Evolutionary conservation across 495 filamentous ascomycete species (phyloP), one percentile per base, ranked within the genome.

Genomic region (Parmelia sp.): DNA sequence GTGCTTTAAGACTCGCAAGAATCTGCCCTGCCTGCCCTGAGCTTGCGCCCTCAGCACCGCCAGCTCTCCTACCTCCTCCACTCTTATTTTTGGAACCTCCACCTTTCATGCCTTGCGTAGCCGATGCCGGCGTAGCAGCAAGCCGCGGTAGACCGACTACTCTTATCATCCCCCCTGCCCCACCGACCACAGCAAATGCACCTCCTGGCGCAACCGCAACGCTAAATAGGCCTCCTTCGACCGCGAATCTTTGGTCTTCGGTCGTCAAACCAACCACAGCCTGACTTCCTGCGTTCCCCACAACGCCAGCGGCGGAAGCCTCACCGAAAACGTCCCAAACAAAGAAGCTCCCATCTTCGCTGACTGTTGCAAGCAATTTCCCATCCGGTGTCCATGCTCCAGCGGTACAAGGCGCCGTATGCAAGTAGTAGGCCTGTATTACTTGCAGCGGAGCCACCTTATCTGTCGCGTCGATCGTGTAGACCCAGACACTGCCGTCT

Each of bases 401-500:
- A 6, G 95, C 94, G 3, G 94, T 96, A 72, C 89, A 94, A 15
- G 90, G 78, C 14, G 74, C 88, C 8, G 91, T 95, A 74, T 97
- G 94, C 37, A 93, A 80, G 80, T 94, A 96, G 78, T 92, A 95
- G 49, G 86, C 85, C 75, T 97, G 91, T 27, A 93, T 80, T 72
- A 97, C 92, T 57, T 86, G 85, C 64, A 97, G 80, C 6, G 83
- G 83, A 55, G 79, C 82, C 67, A 75, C 75, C 72, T 78, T 59
- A 67, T 90, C 85, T 12, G 78, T 76, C 25, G 82, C 74, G 69
- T 95, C 88, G 71, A 97, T 81, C 10, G 83, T 86, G 76, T 97
- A 94, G 9, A 99, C 88, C 95, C 95, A 99, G 9, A 96, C 90
- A 57, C 85, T 89, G 53, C 95, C 95, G 73, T 99, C 93, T n/a